These are phyloP conservation scores for Zygnema cylindricum DNA, from an alignment of 139 green algal genomes.

Conservation along the genomic window DNA sequence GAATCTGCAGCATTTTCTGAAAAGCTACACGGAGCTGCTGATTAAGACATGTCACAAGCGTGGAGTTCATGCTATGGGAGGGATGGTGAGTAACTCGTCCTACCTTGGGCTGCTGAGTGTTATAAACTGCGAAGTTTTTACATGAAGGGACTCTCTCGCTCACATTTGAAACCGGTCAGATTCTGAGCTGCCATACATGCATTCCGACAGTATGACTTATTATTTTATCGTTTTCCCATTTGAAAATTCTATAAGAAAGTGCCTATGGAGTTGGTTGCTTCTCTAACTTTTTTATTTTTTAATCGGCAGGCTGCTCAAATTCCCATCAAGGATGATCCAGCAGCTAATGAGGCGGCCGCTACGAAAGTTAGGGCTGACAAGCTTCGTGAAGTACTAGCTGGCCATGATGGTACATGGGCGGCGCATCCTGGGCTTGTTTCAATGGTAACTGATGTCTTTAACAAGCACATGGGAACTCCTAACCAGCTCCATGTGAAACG, in stretches of 20 bases:
- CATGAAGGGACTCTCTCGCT: too few species aligned
- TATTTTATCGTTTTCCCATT: too few species aligned
- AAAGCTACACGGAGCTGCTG: conserved; percentile 82
- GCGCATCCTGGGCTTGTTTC: conserved; percentile 81
- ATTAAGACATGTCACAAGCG: conserved; percentile 88
- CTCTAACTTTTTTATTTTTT: too few species aligned
- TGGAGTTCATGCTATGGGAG: conserved; percentile 89
- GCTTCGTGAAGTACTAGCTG: conserved; percentile 82
- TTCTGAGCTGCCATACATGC: too few species aligned
- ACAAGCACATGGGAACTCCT: conserved; percentile 79
- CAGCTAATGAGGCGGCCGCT: conserved; percentile 76
- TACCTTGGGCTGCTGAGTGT: too few species aligned
- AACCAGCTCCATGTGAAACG: conserved; percentile 78
- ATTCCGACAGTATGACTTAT: too few species aligned
- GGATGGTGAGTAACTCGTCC: conserved; percentile 73
- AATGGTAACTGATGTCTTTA: conserved; percentile 75
- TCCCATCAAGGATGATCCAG: conserved; percentile 84
- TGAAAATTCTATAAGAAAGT: too few species aligned
- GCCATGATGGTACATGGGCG: conserved; percentile 88
- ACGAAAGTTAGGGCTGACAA: conserved; percentile 84
- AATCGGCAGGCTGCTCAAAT: conserved; percentile 72
- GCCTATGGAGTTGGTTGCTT: background rate
- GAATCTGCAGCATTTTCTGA: conserved; percentile 76
- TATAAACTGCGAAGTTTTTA: too few species aligned
- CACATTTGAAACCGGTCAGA: too few species aligned